A percentile compares a stretch with the other conserved stretches of the same genome.
Evolutionary conservation across 2,329 filamentous ascomycete species (phyloP).

Genomic region (Dactylellina cionopaga): DNA sequence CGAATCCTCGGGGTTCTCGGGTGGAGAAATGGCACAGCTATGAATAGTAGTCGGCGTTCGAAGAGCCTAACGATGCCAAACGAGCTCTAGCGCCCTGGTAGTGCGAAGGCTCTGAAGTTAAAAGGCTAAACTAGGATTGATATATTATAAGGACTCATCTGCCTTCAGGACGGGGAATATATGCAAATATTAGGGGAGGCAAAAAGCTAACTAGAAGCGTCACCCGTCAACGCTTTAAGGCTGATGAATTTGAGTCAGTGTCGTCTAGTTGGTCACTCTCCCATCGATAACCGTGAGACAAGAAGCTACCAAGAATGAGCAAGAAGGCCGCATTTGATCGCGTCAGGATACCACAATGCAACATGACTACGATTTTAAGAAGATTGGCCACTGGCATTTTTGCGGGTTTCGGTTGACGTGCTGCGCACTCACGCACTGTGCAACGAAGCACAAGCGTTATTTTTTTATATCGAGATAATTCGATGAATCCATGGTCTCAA

Average conservation of each 20-base stretch:
- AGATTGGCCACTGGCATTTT: conserved; percentile 2
- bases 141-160: conserved; percentile 21
- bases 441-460: conserved; percentile 32
- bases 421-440: conserved; percentile 39
- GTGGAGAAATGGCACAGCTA: too few relatives aligned
- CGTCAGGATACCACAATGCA: conserved; percentile 6
- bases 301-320: too few relatives aligned
- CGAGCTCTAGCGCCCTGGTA: conserved; percentile 7
- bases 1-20: conserved; percentile 37
- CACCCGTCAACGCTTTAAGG: too few relatives aligned
- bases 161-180: neutral
- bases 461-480: neutral
- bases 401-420: conserved; percentile 26
- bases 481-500: conserved; percentile 14
- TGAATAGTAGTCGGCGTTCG: neutral
- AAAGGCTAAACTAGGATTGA: conserved; percentile 28
- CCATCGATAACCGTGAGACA: conserved; percentile 53
- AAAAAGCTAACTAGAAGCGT: too few relatives aligned
- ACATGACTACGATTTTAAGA: conserved; percentile 10
- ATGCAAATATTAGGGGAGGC: conserved; percentile 5
- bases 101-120: conserved; percentile 9
- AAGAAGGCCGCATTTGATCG: conserved; percentile 25
- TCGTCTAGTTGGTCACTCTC: neutral
- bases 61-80: conserved; percentile 12
- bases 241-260: conserved; percentile 49